Evolutionary conservation across 78 protist genomes (phyloP), one percentile per base, ranked within the genome.

Genomic region (Dictyostelium brefeldianum): DNA sequence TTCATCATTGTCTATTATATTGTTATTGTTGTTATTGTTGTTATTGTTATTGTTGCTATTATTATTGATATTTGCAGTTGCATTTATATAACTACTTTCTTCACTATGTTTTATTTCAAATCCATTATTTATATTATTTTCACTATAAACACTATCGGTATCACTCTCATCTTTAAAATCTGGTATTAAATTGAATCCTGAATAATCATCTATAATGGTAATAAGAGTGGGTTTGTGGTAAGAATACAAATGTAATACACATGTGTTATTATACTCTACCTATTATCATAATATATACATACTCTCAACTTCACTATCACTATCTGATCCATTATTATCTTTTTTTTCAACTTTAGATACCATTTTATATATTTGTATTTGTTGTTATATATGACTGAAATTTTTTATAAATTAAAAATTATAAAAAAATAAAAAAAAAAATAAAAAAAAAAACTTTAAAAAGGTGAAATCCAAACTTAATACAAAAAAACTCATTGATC

Each of bases 171-270:
- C 43, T 46, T 25, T 81, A 46, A n/a, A 20, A 10, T 57, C 50
- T 41, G 92, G 92, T 87, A 87, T 87, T 48, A 74, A 57, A 59
- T 87, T 81, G 65, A 77, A 87, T 12, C 92, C 92, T 71, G 78
- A 20, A 46, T 71, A 71, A 41, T 43, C 78, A 46, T 71, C 78
- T 67, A 59, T n/a, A 59, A n/a, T 59, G 22, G 22, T 8, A 59
- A 62, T 3, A n/a, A 25, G 25, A 56, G n/a, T 0, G 10, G 22
- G n/a, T n/a, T n/a, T n/a, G 10, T 51, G 15, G 15, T 51, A 14
- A 51, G 56, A 14, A n/a, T n/a, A n/a, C n/a, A n/a, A n/a, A n/a
- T n/a, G n/a, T n/a, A n/a, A n/a, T n/a, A n/a, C n/a, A 51, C 15
- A 8, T 51, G 15, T 51, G 10, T 51, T 51, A 14, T 51, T 8